phyloP scores from a whole-genome alignment of 805 yeast species.

The Yarrowia yakushimensis region DNA sequence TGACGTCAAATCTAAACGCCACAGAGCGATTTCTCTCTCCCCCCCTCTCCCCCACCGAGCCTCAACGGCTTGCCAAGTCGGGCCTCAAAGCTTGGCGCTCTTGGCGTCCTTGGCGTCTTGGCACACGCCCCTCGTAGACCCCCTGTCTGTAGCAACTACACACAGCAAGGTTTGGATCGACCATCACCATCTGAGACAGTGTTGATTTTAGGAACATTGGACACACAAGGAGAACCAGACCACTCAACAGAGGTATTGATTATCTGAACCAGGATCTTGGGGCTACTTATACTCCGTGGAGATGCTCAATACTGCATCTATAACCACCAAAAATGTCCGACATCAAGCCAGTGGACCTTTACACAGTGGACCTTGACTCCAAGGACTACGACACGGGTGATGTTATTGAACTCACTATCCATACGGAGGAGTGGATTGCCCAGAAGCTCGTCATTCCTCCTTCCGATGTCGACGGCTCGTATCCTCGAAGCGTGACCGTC shows the following conservation, averaged over 20 bases:
- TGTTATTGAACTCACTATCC: background rate
- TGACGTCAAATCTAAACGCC: too few species aligned
- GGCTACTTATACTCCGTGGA: too few species aligned
- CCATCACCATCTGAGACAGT: background rate
- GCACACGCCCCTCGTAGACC: background rate
- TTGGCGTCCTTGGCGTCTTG: background rate
- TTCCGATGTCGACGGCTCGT: background rate
- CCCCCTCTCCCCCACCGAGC: too few species aligned
- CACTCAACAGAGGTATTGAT: background rate
- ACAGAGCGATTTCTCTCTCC: too few species aligned
- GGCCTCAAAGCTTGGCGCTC: too few species aligned
- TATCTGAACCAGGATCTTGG: too few species aligned
- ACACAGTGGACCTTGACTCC: background rate
- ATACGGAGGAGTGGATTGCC: background rate
- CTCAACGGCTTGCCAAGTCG: background rate
- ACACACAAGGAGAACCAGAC: background rate
- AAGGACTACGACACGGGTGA: background rate
- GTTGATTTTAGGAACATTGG: background rate
- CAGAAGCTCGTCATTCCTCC: conserved; percentile 9
- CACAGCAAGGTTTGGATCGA: background rate
- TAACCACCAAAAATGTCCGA: background rate
- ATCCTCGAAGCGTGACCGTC: conserved; percentile 33
- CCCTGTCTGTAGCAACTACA: too few species aligned
- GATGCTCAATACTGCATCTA: too few species aligned
- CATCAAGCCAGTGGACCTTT: background rate